phyloP scores from a whole-genome alignment of 140 eudicot species.

The Oenanthe javanica region DNA sequence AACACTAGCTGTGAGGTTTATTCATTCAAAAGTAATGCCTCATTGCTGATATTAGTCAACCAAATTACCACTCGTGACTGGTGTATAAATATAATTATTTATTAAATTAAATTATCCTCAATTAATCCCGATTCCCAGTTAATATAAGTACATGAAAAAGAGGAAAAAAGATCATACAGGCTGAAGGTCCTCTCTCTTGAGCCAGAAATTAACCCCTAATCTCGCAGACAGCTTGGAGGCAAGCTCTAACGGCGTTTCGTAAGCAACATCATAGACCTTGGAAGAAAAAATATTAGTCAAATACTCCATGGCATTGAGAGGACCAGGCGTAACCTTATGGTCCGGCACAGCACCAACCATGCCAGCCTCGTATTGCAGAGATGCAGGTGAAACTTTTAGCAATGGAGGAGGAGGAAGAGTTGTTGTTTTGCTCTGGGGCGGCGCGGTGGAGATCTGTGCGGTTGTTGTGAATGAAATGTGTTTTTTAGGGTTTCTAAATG shows the following conservation, averaged over 20 bases:
- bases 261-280: slow-evolving; percentile 80
- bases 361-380: slow-evolving; percentile 65
- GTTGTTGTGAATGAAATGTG: not conserved
- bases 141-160: not conserved
- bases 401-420: slow-evolving; percentile 20
- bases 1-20: no score
- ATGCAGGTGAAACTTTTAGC: slow-evolving; percentile 38
- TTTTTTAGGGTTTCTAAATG: not conserved
- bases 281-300: slow-evolving; percentile 48
- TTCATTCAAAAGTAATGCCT: no score
- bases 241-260: slow-evolving; percentile 67
- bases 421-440: not conserved
- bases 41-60: no score
- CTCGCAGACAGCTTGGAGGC: slow-evolving; percentile 52
- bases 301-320: slow-evolving; percentile 57
- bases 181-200: slow-evolving; percentile 84
- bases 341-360: slow-evolving; percentile 43
- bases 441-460: slow-evolving; percentile 8
- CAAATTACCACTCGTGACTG: no score
- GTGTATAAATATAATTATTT: no score
- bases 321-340: slow-evolving; percentile 20
- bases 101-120: no score
- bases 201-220: slow-evolving; percentile 59
- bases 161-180: slow-evolving; percentile 37
- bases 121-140: no score